Evolutionary conservation across 768 basidiomycete genomes (phyloP).

Genomic region (Chalciporus piperatus): DNA sequence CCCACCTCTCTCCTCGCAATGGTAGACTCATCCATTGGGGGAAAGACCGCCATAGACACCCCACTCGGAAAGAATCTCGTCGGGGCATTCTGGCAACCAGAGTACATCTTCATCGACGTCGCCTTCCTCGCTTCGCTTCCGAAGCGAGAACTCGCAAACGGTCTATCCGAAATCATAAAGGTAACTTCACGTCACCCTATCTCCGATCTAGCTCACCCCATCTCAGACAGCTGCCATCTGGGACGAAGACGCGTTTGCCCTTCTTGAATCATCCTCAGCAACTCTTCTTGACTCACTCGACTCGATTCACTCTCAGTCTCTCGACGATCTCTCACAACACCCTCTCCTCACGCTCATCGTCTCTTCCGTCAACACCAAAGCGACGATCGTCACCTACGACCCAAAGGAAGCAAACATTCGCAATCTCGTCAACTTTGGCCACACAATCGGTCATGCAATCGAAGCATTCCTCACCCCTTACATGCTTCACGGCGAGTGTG

Average conservation of each 20-base stretch:
- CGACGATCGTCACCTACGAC: conserved; percentile 96
- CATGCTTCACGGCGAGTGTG: conserved; percentile 95
- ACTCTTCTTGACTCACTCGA: conserved; percentile 87
- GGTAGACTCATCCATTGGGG: conserved; percentile 97
- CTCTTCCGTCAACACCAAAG: conserved; percentile 92
- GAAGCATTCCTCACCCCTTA: conserved; percentile 93
- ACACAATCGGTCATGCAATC: conserved; percentile 97
- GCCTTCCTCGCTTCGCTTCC: conserved; percentile 95
- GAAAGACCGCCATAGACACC: conserved; percentile 99
- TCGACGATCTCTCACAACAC: conserved; percentile 73
- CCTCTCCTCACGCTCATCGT: conserved; percentile 89
- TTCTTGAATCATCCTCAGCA: conserved; percentile 80
- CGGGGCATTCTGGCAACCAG: conserved; percentile 97
- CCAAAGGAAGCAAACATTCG: conserved; percentile 95
- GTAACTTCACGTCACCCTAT: conserved; percentile 39
- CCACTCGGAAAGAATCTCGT: conserved; percentile 98
- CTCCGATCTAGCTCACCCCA: not conserved
- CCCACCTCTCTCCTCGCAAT: conserved; percentile 96
- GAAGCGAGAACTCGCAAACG: conserved; percentile 91
- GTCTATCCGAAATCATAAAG: conserved; percentile 98
- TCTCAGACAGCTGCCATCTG: conserved; percentile 53
- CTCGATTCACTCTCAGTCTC: conserved; percentile 45
- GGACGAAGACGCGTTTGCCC: conserved; percentile 86
- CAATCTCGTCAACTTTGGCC: conserved; percentile 98
- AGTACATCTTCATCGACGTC: conserved; percentile 96